Conservation (phyloP, 495 filamentous ascomycete genomes). For the Cercophora newfieldiana region DNA sequence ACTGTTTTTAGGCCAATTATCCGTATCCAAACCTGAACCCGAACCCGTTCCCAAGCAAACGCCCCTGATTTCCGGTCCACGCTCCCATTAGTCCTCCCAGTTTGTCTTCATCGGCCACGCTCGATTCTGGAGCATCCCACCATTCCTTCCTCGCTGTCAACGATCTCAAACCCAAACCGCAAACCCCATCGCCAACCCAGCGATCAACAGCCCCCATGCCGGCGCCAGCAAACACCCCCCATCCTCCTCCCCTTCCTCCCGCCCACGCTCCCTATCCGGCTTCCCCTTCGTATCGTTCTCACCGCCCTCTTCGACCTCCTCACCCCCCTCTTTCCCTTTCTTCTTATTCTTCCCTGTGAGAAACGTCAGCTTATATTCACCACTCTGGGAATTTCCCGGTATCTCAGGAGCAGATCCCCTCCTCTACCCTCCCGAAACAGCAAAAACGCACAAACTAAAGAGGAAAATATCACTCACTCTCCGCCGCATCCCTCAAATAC, state of each 20-base stretch:
- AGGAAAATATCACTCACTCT: no score
- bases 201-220: not conserved
- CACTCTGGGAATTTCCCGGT: no score
- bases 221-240: no score
- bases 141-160: not conserved
- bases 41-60: not conserved
- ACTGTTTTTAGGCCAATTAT: not conserved
- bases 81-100: no score
- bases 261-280: not conserved
- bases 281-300: not conserved
- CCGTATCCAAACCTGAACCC: not conserved
- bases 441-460: no score
- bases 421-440: not conserved
- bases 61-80: no score
- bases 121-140: not conserved
- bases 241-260: not conserved
- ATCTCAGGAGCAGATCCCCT: no score
- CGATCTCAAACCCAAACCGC: not conserved
- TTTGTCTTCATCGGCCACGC: no score
- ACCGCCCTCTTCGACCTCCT: not conserved
- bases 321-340: not conserved
- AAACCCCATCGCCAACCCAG: not conserved
- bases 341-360: slow-evolving; percentile 12
- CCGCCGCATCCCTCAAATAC: slow-evolving; percentile 25
- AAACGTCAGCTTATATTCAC: no score